A percentile compares a stretch with the other conserved stretches of the same genome.
These are phyloP conservation scores for Pythium dissimile DNA, from an alignment of 352 stramenopile genomes.

Conservation along the genomic window DNA sequence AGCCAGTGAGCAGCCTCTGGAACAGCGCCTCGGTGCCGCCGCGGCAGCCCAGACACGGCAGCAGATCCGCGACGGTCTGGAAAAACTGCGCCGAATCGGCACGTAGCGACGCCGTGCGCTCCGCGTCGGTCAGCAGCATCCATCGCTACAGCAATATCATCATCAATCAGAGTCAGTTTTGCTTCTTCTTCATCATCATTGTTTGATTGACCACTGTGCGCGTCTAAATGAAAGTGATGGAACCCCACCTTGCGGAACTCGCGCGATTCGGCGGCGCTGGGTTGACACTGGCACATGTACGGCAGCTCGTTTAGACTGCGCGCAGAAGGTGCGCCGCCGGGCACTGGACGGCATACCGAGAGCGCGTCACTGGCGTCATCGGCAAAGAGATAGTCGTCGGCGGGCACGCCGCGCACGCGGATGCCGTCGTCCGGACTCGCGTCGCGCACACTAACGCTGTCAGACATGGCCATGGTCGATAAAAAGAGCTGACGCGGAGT, in stretches of 20 bases:
- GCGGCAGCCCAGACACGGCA: conserved; percentile 77
- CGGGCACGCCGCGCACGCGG: conserved; percentile 21
- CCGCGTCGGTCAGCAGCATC: conserved; percentile 71
- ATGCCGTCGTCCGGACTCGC: conserved; percentile 32
- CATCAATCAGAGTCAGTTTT: neutral
- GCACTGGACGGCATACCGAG: conserved; percentile 12
- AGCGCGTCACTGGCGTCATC: conserved; percentile 10
- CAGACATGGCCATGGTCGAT: conserved; percentile 37
- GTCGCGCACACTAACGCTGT: conserved; percentile 27
- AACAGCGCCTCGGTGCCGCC: conserved; percentile 75
- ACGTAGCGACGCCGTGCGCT: conserved; percentile 63
- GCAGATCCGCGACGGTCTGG: conserved; percentile 61
- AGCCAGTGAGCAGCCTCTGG: conserved; percentile 56
- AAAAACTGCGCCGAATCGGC: conserved; percentile 69
- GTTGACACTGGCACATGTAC: conserved; percentile 54
- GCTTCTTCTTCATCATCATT: neutral
- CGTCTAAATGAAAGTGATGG: no score
- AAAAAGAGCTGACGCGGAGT: neutral
- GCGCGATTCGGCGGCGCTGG: conserved; percentile 62
- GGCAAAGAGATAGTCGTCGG: conserved; percentile 18
- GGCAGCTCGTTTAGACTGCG: conserved; percentile 20
- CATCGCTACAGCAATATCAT: conserved; percentile 47
- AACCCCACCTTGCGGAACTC: conserved; percentile 74
- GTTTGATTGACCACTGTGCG: no score
- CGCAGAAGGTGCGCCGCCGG: conserved; percentile 3